Base-by-base conservation (phyloP, 2,329 filamentous ascomycete genomes). In the Penicillium sp. region DNA sequence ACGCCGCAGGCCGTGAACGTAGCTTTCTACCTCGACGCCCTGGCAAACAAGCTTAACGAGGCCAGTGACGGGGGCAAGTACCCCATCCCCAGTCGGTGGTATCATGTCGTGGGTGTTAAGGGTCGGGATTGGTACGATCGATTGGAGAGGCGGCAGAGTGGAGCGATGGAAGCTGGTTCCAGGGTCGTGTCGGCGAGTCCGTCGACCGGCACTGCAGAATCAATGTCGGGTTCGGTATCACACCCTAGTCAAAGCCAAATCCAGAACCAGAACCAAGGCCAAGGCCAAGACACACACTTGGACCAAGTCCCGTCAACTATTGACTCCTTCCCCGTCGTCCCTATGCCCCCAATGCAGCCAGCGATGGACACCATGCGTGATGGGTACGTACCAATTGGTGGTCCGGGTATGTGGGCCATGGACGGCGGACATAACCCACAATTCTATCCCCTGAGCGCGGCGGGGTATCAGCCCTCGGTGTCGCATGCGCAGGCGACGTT, bases 1-100 rank as follows among this genome's bases (percentile, higher is more conserved):
- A 60, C 54, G 1, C 52, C 61, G 0, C 55, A 67, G 28, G 54
- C 59, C 6, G 60, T 69, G 41, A 66, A 67, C 7, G 55, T 64
- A 12, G 57, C 60, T 12, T 57, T 57, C 32, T 69, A 69, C 46
- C 56, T 69, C 12, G 62, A 68, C 4, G 58, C 60, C 9, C 51
- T 68, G 52, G 55, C 57, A 4, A 54, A 51, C 43, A 62, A 61
- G 49, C 55, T 69, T n/a, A 54, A 58, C 19, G 66, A 68, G 46
- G 66, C 66, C 6, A 65, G 64, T 51, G 64, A 56, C 4, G 57
- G 60, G 19, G 57, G 58, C 10, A 67, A 67, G 43, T 69, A 65
- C 49, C 61, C 56, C 31, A 64, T 69, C 19, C 66, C 66, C 15
- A 58, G 55, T 43, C 59, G 65, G 37, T 69, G 66, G 66, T 57